phyloP scores from a whole-genome alignment of 2,329 filamentous ascomycete species.

The Sordariomycetes sp. region DNA sequence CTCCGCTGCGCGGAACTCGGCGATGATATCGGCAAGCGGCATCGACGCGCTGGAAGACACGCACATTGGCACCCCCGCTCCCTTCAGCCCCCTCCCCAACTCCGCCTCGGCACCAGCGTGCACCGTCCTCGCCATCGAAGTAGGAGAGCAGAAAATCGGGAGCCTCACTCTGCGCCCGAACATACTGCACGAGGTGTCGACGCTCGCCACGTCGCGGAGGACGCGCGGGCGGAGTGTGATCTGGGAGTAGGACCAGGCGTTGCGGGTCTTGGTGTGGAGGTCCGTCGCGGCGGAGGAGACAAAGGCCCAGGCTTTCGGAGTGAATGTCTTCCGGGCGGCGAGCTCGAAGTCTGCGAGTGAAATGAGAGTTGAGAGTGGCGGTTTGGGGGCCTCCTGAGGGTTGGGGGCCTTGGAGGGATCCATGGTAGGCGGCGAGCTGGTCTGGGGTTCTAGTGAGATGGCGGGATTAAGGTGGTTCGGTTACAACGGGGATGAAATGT shows the following conservation, averaged over 20 bases:
- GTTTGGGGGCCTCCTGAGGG: background rate
- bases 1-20: conserved; percentile 5
- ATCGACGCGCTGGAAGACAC: conserved; percentile 50
- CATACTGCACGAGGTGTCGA: conserved; percentile 37
- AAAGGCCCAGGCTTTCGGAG: conserved; percentile 56
- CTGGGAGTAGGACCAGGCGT: conserved; percentile 36
- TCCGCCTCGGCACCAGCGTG: conserved; percentile 51
- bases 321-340: conserved; percentile 39
- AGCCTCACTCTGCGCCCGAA: conserved; percentile 36
- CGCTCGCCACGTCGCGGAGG: conserved; percentile 37
- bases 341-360: conserved; percentile 43
- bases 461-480: background rate
- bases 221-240: conserved; percentile 48
- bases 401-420: background rate
- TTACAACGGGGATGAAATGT: background rate
- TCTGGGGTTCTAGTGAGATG: background rate
- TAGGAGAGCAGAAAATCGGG: conserved; percentile 51
- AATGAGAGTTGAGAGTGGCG: background rate
- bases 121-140: conserved; percentile 49
- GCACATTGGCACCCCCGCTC: conserved; percentile 40
- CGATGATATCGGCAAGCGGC: conserved; percentile 37
- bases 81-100: conserved; percentile 36
- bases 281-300: conserved; percentile 54
- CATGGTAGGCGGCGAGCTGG: background rate
- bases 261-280: conserved; percentile 40